A percentile compares a stretch with the other conserved stretches of the same genome.
Conservation (phyloP, 768 basidiomycete species). For the Candolleomyces efflorescens region DNA sequence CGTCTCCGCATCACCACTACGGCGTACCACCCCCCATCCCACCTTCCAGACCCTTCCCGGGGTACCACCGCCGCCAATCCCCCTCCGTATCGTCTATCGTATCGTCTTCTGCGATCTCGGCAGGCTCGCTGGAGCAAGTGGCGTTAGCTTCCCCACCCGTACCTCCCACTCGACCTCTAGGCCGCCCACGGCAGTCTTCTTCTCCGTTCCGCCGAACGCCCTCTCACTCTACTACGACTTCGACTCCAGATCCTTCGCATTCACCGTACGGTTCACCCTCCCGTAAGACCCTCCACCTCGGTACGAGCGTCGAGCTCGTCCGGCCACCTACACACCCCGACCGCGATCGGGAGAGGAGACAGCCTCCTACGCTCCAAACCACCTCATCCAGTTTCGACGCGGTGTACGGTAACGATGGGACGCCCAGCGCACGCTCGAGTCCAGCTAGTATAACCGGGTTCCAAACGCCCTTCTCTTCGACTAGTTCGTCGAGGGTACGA, state of each 20-base stretch:
- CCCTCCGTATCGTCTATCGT: conserved; percentile 20
- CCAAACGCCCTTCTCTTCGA: too few species aligned
- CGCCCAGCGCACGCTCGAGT: neutral
- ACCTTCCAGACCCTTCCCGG: too few species aligned
- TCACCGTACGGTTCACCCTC: conserved; percentile 5
- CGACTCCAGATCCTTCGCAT: too few species aligned
- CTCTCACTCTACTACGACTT: too few species aligned
- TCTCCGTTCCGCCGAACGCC: too few species aligned
- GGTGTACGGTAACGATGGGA: conserved; percentile 15
- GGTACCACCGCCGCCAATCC: neutral
- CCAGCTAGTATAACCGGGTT: too few species aligned
- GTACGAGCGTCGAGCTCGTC: neutral
- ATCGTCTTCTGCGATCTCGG: conserved; percentile 36
- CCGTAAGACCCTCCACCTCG: neutral
- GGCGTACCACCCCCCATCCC: too few species aligned
- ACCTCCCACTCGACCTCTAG: too few species aligned
- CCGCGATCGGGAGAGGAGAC: conserved; percentile 28
- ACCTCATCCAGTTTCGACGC: conserved; percentile 17
- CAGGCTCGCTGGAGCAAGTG: conserved; percentile 43
- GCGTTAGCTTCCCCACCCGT: conserved; percentile 27
- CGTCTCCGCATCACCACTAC: too few species aligned
- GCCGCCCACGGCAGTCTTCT: too few species aligned
- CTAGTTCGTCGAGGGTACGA: too few species aligned
- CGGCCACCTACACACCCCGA: conserved; percentile 53
- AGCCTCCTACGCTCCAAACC: too few species aligned